A percentile compares a stretch with the other conserved stretches of the same genome.
phyloP scores from a whole-genome alignment of 805 yeast genomes.

The Cyberlindnera maclurae region DNA sequence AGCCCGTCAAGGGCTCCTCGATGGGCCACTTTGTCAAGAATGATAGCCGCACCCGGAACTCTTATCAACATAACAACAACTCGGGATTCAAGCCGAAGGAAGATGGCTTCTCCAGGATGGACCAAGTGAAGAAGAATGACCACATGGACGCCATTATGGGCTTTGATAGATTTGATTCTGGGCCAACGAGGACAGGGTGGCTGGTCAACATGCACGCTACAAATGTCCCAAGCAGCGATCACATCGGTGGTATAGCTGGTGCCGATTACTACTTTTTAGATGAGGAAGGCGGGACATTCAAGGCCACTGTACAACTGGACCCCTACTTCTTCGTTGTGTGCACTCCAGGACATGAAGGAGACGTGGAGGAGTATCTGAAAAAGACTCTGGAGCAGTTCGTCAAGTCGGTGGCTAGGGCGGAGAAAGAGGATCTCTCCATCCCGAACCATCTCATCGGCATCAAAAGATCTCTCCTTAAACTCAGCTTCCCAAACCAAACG shows the following conservation, averaged over 20 bases:
- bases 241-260: constrained; percentile 68
- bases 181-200: constrained; percentile 81
- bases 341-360: constrained; percentile 46
- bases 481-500: constrained; percentile 65
- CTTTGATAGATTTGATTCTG: constrained; percentile 68
- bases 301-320: constrained; percentile 72
- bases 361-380: constrained; percentile 79
- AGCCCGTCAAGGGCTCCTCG: constrained; percentile 31
- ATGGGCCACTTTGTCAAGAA: constrained; percentile 49
- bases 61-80: constrained; percentile 24
- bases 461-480: constrained; percentile 52
- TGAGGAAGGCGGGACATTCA: constrained; percentile 95
- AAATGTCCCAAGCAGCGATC: constrained; percentile 51
- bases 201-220: constrained; percentile 91
- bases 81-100: constrained; percentile 24
- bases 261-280: constrained; percentile 93
- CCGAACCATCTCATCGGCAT: constrained; percentile 86
- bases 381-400: constrained; percentile 58
- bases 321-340: constrained; percentile 81
- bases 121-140: constrained; percentile 54
- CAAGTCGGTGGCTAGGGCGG: constrained; percentile 46
- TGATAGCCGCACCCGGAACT: constrained; percentile 13
- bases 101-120: constrained; percentile 30
- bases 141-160: constrained; percentile 80
- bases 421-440: constrained; percentile 72